A percentile compares a stretch with the other conserved stretches of the same genome.
phyloP scores from a whole-genome alignment of 495 filamentous ascomycete species.

The Daldinia childiae region DNA sequence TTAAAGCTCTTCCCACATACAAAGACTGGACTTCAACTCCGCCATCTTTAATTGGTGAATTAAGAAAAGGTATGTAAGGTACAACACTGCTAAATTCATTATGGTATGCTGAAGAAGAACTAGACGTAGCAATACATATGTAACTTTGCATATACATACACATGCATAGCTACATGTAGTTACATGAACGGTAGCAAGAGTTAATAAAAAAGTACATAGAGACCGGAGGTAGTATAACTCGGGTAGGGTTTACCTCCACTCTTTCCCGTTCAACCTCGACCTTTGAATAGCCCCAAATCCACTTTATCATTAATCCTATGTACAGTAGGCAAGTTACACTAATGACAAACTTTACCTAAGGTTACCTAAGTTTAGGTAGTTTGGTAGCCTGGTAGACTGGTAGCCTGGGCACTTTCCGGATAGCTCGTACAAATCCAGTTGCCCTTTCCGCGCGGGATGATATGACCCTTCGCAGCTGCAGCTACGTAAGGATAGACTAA shows the following conservation, averaged over 20 bases:
- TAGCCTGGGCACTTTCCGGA: background rate
- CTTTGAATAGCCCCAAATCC: conserved; percentile 13
- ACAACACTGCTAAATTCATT: conserved; percentile 12
- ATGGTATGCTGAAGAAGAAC: background rate
- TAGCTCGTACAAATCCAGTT: conserved; percentile 11
- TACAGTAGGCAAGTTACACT: background rate
- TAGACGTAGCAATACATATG: conserved; percentile 2
- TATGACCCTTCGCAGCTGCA: conserved; percentile 18
- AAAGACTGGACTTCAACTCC: background rate
- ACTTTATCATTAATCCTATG: conserved; percentile 12
- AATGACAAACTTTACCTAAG: background rate
- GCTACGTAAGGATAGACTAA: conserved; percentile 33
- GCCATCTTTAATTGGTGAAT: background rate
- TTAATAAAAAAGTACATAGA: background rate
- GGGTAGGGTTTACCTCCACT: conserved; percentile 18
- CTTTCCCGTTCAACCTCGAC: conserved; percentile 21
- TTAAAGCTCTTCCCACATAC: conserved; percentile 1
- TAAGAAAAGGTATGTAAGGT: conserved; percentile 15
- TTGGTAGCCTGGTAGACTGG: too few species aligned
- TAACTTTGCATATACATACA: conserved; percentile 16
- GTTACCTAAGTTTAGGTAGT: too few species aligned
- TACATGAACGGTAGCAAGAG: background rate
- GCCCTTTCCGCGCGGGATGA: conserved; percentile 36
- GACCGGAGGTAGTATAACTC: background rate
- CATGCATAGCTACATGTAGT: conserved; percentile 12